Percentiles rank a stretch among this genome's conserved stretches.
phyloP scores from a whole-genome alignment of 768 basidiomycete genomes.

The Macrolepiota albuminosa region DNA sequence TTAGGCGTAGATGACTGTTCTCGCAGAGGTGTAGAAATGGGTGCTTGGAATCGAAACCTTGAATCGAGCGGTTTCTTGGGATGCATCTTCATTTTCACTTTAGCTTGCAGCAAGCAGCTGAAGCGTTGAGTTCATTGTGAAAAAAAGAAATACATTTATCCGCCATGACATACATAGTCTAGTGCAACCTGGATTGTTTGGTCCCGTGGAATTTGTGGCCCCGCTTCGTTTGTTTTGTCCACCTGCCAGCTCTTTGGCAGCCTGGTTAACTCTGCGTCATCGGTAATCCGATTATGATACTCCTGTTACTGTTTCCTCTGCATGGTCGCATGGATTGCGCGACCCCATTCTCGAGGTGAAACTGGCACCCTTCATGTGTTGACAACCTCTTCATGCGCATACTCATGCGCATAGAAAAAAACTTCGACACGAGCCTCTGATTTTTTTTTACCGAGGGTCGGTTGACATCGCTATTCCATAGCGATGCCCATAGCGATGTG shows the following conservation, averaged over 20 bases:
- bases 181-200: not conserved
- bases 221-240: conserved; percentile 1
- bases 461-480: not conserved
- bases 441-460: not conserved
- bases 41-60: not conserved
- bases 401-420: not conserved
- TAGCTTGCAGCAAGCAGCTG: not conserved
- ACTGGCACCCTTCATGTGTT: not conserved
- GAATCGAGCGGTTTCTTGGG: not conserved
- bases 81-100: not conserved
- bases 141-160: not conserved
- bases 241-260: not conserved
- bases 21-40: not conserved
- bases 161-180: not conserved
- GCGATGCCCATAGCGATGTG: too few species aligned
- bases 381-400: not conserved
- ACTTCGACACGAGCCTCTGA: not conserved
- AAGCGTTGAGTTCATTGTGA: not conserved
- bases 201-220: not conserved
- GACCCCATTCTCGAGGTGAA: not conserved
- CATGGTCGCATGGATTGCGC: not conserved
- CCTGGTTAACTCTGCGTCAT: not conserved
- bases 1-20: not conserved
- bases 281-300: not conserved
- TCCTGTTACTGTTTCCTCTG: too few species aligned